A percentile compares a stretch with the other conserved stretches of the same genome.
Evolutionary conservation across 768 basidiomycete species (phyloP).

Genomic region (Tylopilus felleus): DNA sequence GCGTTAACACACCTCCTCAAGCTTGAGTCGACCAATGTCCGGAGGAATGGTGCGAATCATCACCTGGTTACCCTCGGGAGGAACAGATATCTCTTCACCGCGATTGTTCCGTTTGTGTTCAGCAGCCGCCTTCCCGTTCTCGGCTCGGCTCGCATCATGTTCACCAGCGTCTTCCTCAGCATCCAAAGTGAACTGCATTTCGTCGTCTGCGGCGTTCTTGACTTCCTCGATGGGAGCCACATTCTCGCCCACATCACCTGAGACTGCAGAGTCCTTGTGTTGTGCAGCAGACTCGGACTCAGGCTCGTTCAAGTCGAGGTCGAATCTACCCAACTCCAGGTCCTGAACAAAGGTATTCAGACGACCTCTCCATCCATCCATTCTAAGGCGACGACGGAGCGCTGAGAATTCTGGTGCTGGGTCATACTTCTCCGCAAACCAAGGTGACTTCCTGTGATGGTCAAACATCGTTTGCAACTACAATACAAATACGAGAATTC

Average conservation of each 20-base stretch:
- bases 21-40: slow-evolving; percentile 82
- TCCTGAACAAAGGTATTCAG: slow-evolving; percentile 71
- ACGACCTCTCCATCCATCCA: slow-evolving; percentile 80
- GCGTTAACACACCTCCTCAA: slow-evolving; percentile 70
- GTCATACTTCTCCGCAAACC: slow-evolving; percentile 97
- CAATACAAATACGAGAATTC: slow-evolving; percentile 37
- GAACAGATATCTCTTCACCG: slow-evolving; percentile 67
- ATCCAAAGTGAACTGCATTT: slow-evolving; percentile 72
- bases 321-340: slow-evolving; percentile 82
- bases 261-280: slow-evolving; percentile 46
- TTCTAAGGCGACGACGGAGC: slow-evolving; percentile 75
- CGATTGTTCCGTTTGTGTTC: slow-evolving; percentile 52
- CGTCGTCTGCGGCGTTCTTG: slow-evolving; percentile 59
- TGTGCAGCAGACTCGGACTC: slow-evolving; percentile 50
- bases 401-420: slow-evolving; percentile 65
- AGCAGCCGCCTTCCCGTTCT: slow-evolving; percentile 53
- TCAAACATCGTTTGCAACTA: slow-evolving; percentile 97
- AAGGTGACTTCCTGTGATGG: slow-evolving; percentile 90
- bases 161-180: slow-evolving; percentile 69
- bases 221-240: slow-evolving; percentile 45
- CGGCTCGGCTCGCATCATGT: slow-evolving; percentile 50
- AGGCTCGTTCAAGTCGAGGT: slow-evolving; percentile 67
- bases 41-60: slow-evolving; percentile 96
- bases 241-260: slow-evolving; percentile 37
- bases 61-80: slow-evolving; percentile 82